phyloP scores from a whole-genome alignment of 2,329 filamentous ascomycete species.

The Scedosporium aurantiacum region DNA sequence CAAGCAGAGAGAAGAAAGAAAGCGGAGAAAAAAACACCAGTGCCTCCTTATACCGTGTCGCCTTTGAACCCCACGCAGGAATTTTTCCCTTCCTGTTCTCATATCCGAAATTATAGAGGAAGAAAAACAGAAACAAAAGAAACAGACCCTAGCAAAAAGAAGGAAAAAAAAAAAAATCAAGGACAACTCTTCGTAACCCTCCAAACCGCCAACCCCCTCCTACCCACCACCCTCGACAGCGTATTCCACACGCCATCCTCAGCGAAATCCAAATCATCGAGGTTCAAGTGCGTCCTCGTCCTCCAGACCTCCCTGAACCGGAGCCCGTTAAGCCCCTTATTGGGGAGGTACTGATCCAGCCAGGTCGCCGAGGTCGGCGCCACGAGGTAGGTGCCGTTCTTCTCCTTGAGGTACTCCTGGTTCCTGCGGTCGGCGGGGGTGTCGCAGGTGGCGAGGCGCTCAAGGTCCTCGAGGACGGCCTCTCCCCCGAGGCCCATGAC shows the following conservation, averaged over 20 bases:
- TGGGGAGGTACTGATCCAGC: constrained; percentile 51
- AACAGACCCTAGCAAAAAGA: constrained; percentile 7
- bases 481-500: constrained; percentile 61
- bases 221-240: constrained; percentile 53
- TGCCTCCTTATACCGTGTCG: no score
- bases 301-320: constrained; percentile 61
- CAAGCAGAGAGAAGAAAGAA: neutral
- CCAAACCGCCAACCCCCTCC: constrained; percentile 51
- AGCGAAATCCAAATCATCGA: constrained; percentile 71
- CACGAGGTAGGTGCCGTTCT: constrained; percentile 57
- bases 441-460: constrained; percentile 50
- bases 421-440: constrained; percentile 43
- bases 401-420: constrained; percentile 46
- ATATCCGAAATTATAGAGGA: neutral
- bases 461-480: constrained; percentile 47
- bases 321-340: constrained; percentile 48
- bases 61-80: neutral
- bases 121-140: constrained; percentile 11
- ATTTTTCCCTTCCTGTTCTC: neutral
- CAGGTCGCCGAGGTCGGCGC: constrained; percentile 62
- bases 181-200: constrained; percentile 52
- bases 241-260: constrained; percentile 68
- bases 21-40: neutral
- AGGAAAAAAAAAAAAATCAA: constrained; percentile 12
- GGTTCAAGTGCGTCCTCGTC: constrained; percentile 56